Evolutionary conservation across 2,329 filamentous ascomycete species (phyloP), one percentile per base, ranked within the genome.

Genomic region (Xylaria sp.): DNA sequence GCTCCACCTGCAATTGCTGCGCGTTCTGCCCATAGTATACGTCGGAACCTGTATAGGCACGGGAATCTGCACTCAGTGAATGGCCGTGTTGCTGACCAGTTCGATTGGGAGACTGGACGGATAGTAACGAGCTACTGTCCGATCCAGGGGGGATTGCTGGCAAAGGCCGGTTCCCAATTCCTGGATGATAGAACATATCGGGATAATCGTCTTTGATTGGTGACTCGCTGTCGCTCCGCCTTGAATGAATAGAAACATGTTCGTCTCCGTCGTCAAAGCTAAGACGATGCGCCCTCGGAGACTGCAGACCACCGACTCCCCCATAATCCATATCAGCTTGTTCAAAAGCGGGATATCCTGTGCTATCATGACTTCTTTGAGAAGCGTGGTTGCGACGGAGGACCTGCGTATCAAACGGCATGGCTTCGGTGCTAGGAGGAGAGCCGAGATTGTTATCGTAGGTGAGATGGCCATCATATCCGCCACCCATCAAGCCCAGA

Each of bases 201-300:
- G 91, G 91, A 65, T 92, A 92, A 59, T 93, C 92, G 45, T 91
- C 88, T 67, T 87, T 87, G 37, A 80, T 78, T 1, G 89, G 88
- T 28, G 89, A 91, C 38, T 92, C 88, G 68, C 86, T 88, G 38
- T 78, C 85, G 70, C 79, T 89, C 67, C 78, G 82, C 60, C 78
- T 84, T 7, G 84, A 82, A 73, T 85, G 77, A 47, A 88, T 69
- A 1, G 84, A 87, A 17, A 84, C 83, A 14, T 82, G 84, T 75
- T 98, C 95, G 69, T 97, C 95, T 1, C 92, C 94, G 74, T 97
- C 92, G 69, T 98, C 94, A 70, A 95, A 97, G 77, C 93, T 97
- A 71, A 93, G 82, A 63, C 92, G 87, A 67, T 93, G 85, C 6
- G 82, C 83, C 52, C 83, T 87, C 2, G 94, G 93, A 61, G 91